phyloP scores from a whole-genome alignment of 1,284 basidiomycete species.

The Quambalaria eucalypti region DNA sequence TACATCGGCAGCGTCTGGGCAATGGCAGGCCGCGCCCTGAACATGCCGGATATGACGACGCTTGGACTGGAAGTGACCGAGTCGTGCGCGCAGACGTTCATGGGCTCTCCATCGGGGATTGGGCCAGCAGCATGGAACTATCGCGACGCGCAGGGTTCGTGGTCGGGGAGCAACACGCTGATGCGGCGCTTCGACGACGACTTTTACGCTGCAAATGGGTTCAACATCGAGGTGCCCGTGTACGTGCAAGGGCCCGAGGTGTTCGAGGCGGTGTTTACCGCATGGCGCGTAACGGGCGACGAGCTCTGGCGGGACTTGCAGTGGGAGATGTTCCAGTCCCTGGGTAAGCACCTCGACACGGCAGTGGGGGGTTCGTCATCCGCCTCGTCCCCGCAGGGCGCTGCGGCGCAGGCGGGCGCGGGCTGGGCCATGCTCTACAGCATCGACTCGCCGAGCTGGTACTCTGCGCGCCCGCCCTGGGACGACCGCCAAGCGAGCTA shows the following conservation, averaged over 20 bases:
- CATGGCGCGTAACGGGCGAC: slow-evolving; percentile 34
- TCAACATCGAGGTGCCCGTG: neutral
- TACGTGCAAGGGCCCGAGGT: slow-evolving; percentile 22
- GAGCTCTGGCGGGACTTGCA: slow-evolving; percentile 62
- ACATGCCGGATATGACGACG: slow-evolving; percentile 6
- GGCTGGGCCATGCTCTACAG: slow-evolving; percentile 17
- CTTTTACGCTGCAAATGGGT: neutral
- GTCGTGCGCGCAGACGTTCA: slow-evolving; percentile 22
- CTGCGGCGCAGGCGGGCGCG: too few relatives aligned
- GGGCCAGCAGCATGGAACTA: slow-evolving; percentile 22
- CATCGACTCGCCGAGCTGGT: too few relatives aligned
- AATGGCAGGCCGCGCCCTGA: slow-evolving; percentile 24
- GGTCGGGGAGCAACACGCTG: too few relatives aligned
- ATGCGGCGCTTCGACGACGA: too few relatives aligned
- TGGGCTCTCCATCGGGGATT: slow-evolving; percentile 18
- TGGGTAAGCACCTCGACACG: slow-evolving; percentile 65
- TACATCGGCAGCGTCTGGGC: slow-evolving; percentile 30
- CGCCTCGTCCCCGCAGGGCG: too few relatives aligned
- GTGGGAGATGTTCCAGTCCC: slow-evolving; percentile 79
- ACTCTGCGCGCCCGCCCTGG: neutral
- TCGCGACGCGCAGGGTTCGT: neutral
- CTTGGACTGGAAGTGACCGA: slow-evolving; percentile 22
- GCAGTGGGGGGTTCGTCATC: too few relatives aligned
- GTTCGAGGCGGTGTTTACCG: slow-evolving; percentile 28
- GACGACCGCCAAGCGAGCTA: slow-evolving; percentile 22